Percentiles rank a stretch among this genome's conserved stretches.
phyloP scores from a whole-genome alignment of 1,139 yeast genomes.

The Yamadazyma mexicana region DNA sequence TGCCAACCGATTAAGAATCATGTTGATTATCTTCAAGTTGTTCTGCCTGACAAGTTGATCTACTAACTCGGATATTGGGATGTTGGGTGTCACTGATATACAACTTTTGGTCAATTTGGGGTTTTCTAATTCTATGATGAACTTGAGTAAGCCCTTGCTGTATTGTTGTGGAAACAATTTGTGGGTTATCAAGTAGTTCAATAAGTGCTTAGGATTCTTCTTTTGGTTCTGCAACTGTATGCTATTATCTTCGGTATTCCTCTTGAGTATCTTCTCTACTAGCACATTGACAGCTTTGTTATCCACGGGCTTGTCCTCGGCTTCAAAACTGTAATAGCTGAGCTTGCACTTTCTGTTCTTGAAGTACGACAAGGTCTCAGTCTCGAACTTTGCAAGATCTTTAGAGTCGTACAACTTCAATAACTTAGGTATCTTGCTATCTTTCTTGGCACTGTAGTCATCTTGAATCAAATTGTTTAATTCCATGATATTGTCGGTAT shows the following conservation, averaged over 20 bases:
- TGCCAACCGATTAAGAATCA: conserved; percentile 21
- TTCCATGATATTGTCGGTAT: conserved; percentile 11
- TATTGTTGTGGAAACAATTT: conserved; percentile 73
- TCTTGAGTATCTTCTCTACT: conserved; percentile 41
- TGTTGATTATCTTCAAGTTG: conserved; percentile 65
- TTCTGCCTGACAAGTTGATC: conserved; percentile 49
- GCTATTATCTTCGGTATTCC: conserved; percentile 9
- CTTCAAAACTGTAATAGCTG: conserved; percentile 10
- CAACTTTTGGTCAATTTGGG: conserved; percentile 78
- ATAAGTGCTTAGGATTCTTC: conserved; percentile 56
- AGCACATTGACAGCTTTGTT: conserved; percentile 53
- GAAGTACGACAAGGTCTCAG: conserved; percentile 13
- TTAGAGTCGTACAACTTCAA: conserved; percentile 20
- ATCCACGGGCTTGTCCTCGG: conserved; percentile 64
- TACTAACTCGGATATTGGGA: conserved; percentile 64
- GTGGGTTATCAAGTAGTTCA: conserved; percentile 79
- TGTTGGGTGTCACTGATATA: conserved; percentile 71
- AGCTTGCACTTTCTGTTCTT: conserved; percentile 13
- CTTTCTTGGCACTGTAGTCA: conserved; percentile 5
- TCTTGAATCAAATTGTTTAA: conserved; percentile 10
- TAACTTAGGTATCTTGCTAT: conserved; percentile 21
- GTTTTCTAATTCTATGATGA: conserved; percentile 38
- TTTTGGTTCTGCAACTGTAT: conserved; percentile 1
- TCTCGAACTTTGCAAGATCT: conserved; percentile 10
- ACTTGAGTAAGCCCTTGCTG: conserved; percentile 53